Evolutionary conservation across 2,329 filamentous ascomycete genomes (phyloP), one percentile per base, ranked within the genome.

Genomic region (Pleoardoris graminearum): DNA sequence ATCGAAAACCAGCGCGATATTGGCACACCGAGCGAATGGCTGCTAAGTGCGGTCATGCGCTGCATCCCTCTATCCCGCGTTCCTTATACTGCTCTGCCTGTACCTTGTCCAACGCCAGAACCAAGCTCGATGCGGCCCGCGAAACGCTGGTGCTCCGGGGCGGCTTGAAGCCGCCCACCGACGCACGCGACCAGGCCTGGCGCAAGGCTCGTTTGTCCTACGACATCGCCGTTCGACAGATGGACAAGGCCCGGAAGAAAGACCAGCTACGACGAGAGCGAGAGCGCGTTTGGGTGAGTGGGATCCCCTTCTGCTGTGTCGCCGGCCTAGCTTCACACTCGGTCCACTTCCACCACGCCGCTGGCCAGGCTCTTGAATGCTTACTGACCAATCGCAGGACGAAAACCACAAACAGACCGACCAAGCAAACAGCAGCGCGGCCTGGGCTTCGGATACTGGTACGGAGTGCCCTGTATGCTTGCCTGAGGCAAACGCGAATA

Each of bases 61-160:
- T 68, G 14, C 65, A 69, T 35, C 58, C 57, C 14, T 65, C 60
- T 7, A 56, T 48, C 14, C 30, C 62, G n/a, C 63, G 55, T 33
- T 65, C 57, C 0, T 62, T 58, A 1, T 45, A 39, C 48, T 70
- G 65, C 38, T 55, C 62, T 16, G 30, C 19, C 17, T 68, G 64
- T 39, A 49, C 50, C n/a, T 22, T 51, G 2, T 50, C 50, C 1
- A 33, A 41, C n/a, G 60, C 59, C 7, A 59, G 55, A 44, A 43
- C 35, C n/a, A 62, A 53, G 17, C 42, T 61, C 6, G 52, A 64
- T 14, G 47, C 30, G n/a, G 55, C 56, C 25, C 48, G 54, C 11
- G 48, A 54, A 21, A 43, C 25, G 17, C 32, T 69, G 8, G 23
- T 54, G 16, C 35, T 22, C 12, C 39, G 59, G 50, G 64, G 66